Base-by-base conservation (phyloP, 768 basidiomycete species). In the Lactifluus volemus region DNA sequence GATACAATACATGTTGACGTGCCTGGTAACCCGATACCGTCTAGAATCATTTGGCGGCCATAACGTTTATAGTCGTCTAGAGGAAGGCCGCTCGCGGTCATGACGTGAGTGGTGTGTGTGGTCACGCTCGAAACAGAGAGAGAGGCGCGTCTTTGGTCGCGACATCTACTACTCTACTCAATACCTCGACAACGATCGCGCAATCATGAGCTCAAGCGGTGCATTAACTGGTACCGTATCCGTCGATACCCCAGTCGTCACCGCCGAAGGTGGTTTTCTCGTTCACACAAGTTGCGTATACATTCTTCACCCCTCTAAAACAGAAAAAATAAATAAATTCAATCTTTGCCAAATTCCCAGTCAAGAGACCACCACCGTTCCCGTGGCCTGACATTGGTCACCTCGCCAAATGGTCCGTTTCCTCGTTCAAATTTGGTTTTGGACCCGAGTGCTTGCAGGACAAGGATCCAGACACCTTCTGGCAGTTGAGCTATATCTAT, bases 1-100 rank as follows among this genome's bases (percentile, higher is more conserved):
- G 38, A 41, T 17, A 42, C 9, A 9, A 2, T 17, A 4, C 17
- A 6, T 42, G 21, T 4, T 39, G 44, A 60, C 74, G 50, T 59
- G 88, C 95, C 95, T 73, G 83, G 78, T 2, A 98, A 78, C 9
- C 95, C 95, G 70, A 97, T 87, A 17, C 85, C 87, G 59, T 91
- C 84, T 56, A 97, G 74, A 59, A 98, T 92, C 94, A 99, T 96
- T 70, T 99, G 96, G 57, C 97, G 79, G 48, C 96, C 94, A 84
- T 98, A 98, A 59, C 95, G 81, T 67, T 78, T 76, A 71, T 96
- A 98, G 67, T 98, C 94, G 55, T 80, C 75, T 44, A 85, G 67
- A 5, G 66, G 67, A 29, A 72, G 65, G 39, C 53, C 14, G 52
- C 45, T 32, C 50, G 44, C 30, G 48, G 62, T 44, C 63, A 62